Conservation (phyloP, 1,139 yeast species). For the Candida tunisiensis region DNA sequence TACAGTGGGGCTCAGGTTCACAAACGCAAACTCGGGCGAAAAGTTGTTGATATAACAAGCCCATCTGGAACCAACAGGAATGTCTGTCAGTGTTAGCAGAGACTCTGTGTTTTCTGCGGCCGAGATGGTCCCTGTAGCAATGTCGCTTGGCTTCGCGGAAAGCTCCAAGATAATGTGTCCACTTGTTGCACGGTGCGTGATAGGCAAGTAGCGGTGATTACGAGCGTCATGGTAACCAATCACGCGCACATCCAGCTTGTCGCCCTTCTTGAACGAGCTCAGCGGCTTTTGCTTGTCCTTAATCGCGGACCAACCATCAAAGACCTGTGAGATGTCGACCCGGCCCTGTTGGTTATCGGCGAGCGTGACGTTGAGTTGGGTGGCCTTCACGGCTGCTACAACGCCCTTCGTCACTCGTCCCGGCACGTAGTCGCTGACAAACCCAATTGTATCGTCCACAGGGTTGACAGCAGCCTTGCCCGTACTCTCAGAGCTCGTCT, state of each 20-base stretch:
- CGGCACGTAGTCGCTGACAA: conserved; percentile 33
- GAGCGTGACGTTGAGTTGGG: conserved; percentile 59
- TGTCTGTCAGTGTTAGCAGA: neutral
- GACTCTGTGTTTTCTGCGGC: neutral
- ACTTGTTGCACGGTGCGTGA: conserved; percentile 42
- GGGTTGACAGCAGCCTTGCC: conserved; percentile 32
- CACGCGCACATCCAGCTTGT: conserved; percentile 42
- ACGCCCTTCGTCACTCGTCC: conserved; percentile 37
- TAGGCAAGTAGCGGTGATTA: conserved; percentile 51
- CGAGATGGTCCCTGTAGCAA: neutral
- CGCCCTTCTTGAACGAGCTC: conserved; percentile 37
- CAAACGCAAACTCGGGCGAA: conserved; percentile 42
- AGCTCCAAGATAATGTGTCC: conserved; percentile 51
- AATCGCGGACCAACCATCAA: conserved; percentile 37
- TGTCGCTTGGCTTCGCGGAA: conserved; percentile 30
- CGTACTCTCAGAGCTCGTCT: conserved; percentile 2
- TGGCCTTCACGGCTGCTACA: conserved; percentile 47
- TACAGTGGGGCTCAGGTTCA: conserved; percentile 49
- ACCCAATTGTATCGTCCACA: conserved; percentile 34
- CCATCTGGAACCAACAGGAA: conserved; percentile 14
- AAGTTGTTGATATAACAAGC: conserved; percentile 37
- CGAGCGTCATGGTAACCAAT: conserved; percentile 68
- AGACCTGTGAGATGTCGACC: conserved; percentile 59
- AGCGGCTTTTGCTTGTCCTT: conserved; percentile 44
- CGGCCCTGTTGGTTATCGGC: conserved; percentile 75